phyloP scores from a whole-genome alignment of 1,284 basidiomycete genomes.

The Coriolopsis trogii region DNA sequence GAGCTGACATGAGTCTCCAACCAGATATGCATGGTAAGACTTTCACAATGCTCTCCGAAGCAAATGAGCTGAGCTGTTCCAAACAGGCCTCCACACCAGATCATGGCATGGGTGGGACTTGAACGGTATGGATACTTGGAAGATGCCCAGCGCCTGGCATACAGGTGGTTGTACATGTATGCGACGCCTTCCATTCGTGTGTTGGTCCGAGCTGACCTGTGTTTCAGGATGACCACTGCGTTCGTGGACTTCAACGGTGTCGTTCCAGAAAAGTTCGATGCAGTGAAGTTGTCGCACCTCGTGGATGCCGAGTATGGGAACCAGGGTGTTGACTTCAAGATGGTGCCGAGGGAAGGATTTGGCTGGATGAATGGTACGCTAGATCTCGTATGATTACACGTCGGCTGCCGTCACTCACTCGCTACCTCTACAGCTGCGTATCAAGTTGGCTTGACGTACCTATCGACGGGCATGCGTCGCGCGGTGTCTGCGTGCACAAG shows the following conservation, averaged over 20 bases:
- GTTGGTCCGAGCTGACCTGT: not conserved
- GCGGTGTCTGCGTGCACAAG: slow-evolving; percentile 93
- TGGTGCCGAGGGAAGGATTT: slow-evolving; percentile 95
- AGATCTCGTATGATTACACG: not conserved
- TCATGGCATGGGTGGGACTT: slow-evolving; percentile 96
- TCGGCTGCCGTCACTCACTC: not conserved
- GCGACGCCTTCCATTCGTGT: not conserved
- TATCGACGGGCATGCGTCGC: slow-evolving; percentile 92
- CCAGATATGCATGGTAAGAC: slow-evolving; percentile 69
- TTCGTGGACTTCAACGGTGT: slow-evolving; percentile 97
- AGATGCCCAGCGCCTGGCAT: slow-evolving; percentile 91
- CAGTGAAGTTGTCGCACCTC: slow-evolving; percentile 91
- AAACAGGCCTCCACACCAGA: slow-evolving; percentile 93
- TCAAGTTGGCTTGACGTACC: slow-evolving; percentile 93
- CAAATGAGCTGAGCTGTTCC: slow-evolving; percentile 25
- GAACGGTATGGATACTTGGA: slow-evolving; percentile 96
- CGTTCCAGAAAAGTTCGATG: slow-evolving; percentile 98
- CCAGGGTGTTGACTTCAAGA: slow-evolving; percentile 96
- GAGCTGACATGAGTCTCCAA: slow-evolving; percentile 13
- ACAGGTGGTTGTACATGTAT: slow-evolving; percentile 96
- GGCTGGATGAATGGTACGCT: slow-evolving; percentile 91
- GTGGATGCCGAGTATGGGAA: slow-evolving; percentile 99
- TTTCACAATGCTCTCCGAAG: slow-evolving; percentile 5
- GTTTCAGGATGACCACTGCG: slow-evolving; percentile 82
- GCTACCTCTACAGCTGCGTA: slow-evolving; percentile 69